Conservation (phyloP, 352 stramenopile genomes). For the Phytopythium cucurbitacearum region DNA sequence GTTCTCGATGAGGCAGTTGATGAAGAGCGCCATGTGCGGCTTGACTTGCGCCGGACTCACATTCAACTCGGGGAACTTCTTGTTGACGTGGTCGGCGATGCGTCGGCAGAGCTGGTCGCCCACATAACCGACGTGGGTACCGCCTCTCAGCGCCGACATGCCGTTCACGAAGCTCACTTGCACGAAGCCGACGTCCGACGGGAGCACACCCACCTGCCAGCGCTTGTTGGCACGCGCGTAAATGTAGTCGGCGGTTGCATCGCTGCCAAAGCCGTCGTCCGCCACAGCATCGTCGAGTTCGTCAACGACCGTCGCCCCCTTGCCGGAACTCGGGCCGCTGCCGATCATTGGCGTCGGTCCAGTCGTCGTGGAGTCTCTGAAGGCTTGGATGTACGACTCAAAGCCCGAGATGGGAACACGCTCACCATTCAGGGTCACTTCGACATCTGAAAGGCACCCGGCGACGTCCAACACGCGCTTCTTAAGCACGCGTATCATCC, state of each 20-base stretch:
- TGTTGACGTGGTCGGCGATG: constrained; percentile 94
- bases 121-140: constrained; percentile 93
- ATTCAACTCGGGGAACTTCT: constrained; percentile 93
- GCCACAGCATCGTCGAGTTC: constrained; percentile 5
- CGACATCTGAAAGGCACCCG: constrained; percentile 90
- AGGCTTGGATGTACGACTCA: constrained; percentile 95
- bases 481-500: constrained; percentile 92
- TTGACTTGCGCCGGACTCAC: constrained; percentile 95
- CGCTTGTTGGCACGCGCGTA: constrained; percentile 93
- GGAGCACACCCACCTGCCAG: constrained; percentile 94
- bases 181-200: constrained; percentile 90
- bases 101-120: constrained; percentile 74
- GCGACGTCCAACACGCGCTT: constrained; percentile 99
- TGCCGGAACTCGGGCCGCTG: not conserved
- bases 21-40: constrained; percentile 97
- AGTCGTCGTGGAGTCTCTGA: constrained; percentile 57
- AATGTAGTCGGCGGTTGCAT: constrained; percentile 56
- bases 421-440: constrained; percentile 92
- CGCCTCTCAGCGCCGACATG: constrained; percentile 96
- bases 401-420: constrained; percentile 91
- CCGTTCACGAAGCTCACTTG: constrained; percentile 99
- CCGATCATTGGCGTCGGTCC: not conserved
- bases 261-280: constrained; percentile 62
- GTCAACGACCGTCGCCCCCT: too few relatives aligned
- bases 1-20: constrained; percentile 99